phyloP scores from a whole-genome alignment of 2,329 filamentous ascomycete genomes.

The Nothophaeocryptopus gaeumannii region DNA sequence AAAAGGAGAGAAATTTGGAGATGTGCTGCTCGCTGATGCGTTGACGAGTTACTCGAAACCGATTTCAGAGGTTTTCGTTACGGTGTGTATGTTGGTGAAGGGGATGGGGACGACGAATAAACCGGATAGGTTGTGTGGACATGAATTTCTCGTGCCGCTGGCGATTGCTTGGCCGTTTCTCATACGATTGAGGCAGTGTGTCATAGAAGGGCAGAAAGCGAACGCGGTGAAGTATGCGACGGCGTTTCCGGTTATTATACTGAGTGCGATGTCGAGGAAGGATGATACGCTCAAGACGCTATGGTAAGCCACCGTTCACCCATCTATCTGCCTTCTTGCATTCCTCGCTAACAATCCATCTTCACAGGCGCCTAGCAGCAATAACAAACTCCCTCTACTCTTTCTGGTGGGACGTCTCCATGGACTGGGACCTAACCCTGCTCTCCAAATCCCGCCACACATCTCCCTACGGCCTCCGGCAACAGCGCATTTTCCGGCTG shows the following conservation, averaged over 20 bases:
- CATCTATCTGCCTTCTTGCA: conserved; percentile 7
- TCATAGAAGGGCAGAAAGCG: conserved; percentile 80
- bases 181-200: conserved; percentile 86
- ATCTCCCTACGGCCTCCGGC: conserved; percentile 74
- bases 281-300: conserved; percentile 18
- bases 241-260: conserved; percentile 85
- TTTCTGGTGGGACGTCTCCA: conserved; percentile 98
- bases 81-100: conserved; percentile 78
- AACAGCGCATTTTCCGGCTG: conserved; percentile 68
- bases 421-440: conserved; percentile 93
- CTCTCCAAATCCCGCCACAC: conserved; percentile 63
- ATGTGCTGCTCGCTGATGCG: conserved; percentile 89
- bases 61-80: conserved; percentile 82
- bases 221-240: conserved; percentile 95
- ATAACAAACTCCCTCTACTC: conserved; percentile 83
- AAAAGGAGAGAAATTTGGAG: conserved; percentile 88
- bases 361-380: conserved; percentile 27
- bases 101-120: conserved; percentile 71
- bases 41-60: conserved; percentile 94
- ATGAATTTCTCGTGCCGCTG: conserved; percentile 73
- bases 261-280: conserved; percentile 40
- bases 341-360: not conserved
- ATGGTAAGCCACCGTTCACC: conserved; percentile 15
- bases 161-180: conserved; percentile 78
- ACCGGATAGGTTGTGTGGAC: conserved; percentile 79